These are phyloP conservation scores for Osmanthus fragrans DNA, from an alignment of 257 asterid genomes.

Conservation along the genomic window DNA sequence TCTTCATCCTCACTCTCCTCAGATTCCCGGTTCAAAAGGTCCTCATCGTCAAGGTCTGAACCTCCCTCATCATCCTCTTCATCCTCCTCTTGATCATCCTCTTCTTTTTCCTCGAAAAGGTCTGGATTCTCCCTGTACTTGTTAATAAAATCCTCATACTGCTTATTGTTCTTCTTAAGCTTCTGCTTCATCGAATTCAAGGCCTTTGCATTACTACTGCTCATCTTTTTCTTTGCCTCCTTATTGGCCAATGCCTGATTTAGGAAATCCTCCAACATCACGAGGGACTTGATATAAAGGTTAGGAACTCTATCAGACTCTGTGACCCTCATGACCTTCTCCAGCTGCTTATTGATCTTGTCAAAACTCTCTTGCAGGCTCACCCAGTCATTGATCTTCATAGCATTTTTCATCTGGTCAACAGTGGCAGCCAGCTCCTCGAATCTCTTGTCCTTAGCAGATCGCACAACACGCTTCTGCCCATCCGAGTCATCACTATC, in stretches of 20 bases:
- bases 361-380: constrained; percentile 93
- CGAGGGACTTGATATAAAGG: constrained; percentile 86
- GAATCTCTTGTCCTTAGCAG: constrained; percentile 77
- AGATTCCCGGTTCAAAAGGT: constrained; percentile 34
- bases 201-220: constrained; percentile 92
- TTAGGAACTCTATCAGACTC: constrained; percentile 74
- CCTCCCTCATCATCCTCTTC: constrained; percentile 65
- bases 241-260: constrained; percentile 79
- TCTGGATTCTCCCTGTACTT: constrained; percentile 85
- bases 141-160: constrained; percentile 72
- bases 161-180: constrained; percentile 83
- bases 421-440: constrained; percentile 83
- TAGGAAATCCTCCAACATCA: constrained; percentile 81
- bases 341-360: constrained; percentile 92
- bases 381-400: constrained; percentile 95
- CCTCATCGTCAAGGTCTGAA: constrained; percentile 47
- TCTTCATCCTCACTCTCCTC: constrained; percentile 61
- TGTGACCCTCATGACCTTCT: constrained; percentile 78
- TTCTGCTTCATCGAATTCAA: constrained; percentile 93
- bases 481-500: constrained; percentile 73
- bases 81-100: constrained; percentile 57
- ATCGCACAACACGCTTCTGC: constrained; percentile 72
- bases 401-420: constrained; percentile 94
- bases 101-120: constrained; percentile 66
- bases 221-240: constrained; percentile 98